Evolutionary conservation across 2,329 filamentous ascomycete genomes (phyloP).

Genomic region (Aspergillus brunneoviolaceus): DNA sequence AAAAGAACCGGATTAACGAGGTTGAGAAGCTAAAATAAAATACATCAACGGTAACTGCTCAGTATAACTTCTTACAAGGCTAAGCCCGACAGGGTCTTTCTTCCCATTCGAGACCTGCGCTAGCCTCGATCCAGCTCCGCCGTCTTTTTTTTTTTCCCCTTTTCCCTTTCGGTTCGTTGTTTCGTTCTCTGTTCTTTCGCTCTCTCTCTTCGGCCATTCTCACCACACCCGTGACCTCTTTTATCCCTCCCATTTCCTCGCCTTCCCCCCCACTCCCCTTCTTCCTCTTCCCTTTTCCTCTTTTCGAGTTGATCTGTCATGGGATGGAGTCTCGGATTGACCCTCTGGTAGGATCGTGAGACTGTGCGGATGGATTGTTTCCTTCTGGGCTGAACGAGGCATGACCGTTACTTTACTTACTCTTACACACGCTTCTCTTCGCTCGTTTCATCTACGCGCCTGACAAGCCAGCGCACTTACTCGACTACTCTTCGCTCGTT

Average conservation of each 20-base stretch:
- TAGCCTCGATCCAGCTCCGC: constrained; percentile 10
- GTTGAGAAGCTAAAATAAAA: too few species aligned
- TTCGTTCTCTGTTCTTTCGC: not conserved
- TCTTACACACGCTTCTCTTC: constrained; percentile 7
- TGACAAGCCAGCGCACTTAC: constrained; percentile 10
- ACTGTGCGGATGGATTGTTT: constrained; percentile 20
- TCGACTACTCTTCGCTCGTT: constrained; percentile 18
- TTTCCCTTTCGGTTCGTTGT: constrained; percentile 18
- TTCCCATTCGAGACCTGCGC: constrained; percentile 7
- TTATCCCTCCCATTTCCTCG: constrained; percentile 9
- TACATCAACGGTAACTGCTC: not conserved
- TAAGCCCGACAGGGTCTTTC: not conserved
- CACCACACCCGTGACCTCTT: constrained; percentile 1
- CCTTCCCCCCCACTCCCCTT: not conserved
- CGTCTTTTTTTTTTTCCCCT: constrained; percentile 19
- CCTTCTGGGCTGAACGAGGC: constrained; percentile 11
- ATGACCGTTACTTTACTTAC: not conserved
- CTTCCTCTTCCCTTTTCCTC: constrained; percentile 13
- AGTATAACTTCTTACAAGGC: not conserved
- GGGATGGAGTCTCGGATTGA: constrained; percentile 23
- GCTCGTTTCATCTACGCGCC: constrained; percentile 11
- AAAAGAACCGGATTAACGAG: not conserved
- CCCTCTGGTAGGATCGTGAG: constrained; percentile 32
- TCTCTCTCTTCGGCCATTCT: not conserved
- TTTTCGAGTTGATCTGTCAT: constrained; percentile 11